Percentiles rank a stretch among this genome's conserved stretches.
Conservation (phyloP, 2,329 filamentous ascomycete genomes). For the Rasamsonia emersonii region DNA sequence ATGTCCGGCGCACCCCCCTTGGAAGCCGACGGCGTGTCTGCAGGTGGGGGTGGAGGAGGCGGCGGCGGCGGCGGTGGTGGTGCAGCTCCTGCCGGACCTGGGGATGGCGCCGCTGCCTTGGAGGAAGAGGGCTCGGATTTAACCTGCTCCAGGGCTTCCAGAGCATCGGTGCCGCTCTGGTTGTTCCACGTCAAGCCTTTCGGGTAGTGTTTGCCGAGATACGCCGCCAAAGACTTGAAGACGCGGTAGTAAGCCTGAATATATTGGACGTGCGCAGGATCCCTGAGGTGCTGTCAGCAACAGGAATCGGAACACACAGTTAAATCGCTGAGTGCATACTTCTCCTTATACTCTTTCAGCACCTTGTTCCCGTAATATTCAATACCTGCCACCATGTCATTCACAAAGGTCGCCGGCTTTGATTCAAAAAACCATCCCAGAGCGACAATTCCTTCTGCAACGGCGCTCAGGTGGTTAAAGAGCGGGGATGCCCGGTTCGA, state of each 20-base stretch:
- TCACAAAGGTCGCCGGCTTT: constrained; percentile 78
- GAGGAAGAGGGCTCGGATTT: constrained; percentile 34
- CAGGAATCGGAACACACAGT: neutral
- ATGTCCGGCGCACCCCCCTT: constrained; percentile 51
- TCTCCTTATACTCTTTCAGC: constrained; percentile 80
- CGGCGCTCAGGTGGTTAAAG: constrained; percentile 75
- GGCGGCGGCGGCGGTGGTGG: constrained; percentile 24
- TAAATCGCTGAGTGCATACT: constrained; percentile 37
- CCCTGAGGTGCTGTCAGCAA: constrained; percentile 43
- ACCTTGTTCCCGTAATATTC: constrained; percentile 95
- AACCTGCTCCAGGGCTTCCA: constrained; percentile 57
- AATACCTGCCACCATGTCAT: constrained; percentile 71
- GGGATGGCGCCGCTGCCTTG: constrained; percentile 7
- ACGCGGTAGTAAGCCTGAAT: constrained; percentile 87
- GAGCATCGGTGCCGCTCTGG: constrained; percentile 61
- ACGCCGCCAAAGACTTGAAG: constrained; percentile 73
- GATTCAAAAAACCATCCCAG: constrained; percentile 83
- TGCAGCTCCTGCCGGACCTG: constrained; percentile 5
- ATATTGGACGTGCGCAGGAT: constrained; percentile 75
- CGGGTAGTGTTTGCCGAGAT: constrained; percentile 74
- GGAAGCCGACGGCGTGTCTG: constrained; percentile 43
- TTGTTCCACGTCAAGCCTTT: constrained; percentile 82
- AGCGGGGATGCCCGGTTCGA: constrained; percentile 65
- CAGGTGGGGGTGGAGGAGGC: constrained; percentile 32
- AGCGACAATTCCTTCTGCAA: constrained; percentile 82